Evolutionary conservation across 805 yeast genomes (phyloP), one percentile per base, ranked within the genome.

Genomic region (Metschnikowia gelsemii): DNA sequence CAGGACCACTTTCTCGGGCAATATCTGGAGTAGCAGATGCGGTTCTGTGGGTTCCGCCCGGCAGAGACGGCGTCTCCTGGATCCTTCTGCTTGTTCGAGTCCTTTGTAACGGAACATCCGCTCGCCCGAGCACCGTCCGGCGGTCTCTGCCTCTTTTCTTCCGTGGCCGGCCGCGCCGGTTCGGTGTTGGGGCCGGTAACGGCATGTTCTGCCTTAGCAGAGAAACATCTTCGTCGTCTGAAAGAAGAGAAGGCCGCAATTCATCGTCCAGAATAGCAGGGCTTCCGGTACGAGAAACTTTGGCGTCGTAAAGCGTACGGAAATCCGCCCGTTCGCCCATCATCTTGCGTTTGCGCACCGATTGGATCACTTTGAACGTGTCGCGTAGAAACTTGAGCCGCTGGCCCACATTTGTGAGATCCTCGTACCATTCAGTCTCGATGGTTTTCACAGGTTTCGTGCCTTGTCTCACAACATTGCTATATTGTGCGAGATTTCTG

Each of bases 251-350:
- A 2, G 21, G 31, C 35, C 32, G 32, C 18, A 21, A 16, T 16
- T 47, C 54, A 36, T 50, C 55, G 38, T 51, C 54, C 48, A 49
- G 46, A 4, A 42, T 19, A 4, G 36, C 19, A 17, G 55, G 50
- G 20, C 49, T 46, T n/a, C 42, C 43, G 3, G 40, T 41, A 5
- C 43, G 42, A 12, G 48, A 35, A n/a, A 35, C 32, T 19, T 30
- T 25, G 13, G 40, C 35, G 8, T 49, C 54, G 24, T 40, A 38
- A 11, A 38, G 33, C 11, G 42, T 35, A 6, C 42, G 46, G 43
- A 51, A 51, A 33, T 51, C 55, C 14, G 47, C 55, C 16, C 46
- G 40, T 12, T 45, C 44, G 30, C 55, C 55, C 50, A 50, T 39
- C 38, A 43, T 33, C 24, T 49, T 46, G 25, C 49, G 47, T 25